Evolutionary conservation across 2,329 filamentous ascomycete species (phyloP).

Genomic region (Ceratocystis smalleyi): DNA sequence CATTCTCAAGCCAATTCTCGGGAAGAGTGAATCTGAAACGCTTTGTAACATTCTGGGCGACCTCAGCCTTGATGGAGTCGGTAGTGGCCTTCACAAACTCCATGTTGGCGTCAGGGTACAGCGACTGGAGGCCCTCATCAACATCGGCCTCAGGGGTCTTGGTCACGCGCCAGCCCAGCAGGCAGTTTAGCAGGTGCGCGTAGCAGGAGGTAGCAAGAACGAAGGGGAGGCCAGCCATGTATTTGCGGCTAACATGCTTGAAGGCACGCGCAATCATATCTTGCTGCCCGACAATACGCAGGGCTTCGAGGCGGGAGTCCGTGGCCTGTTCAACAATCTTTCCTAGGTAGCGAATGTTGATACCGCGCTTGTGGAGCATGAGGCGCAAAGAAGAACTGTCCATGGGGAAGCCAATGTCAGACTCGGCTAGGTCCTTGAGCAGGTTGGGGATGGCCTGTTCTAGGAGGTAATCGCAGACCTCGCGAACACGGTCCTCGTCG

Average conservation of each 20-base stretch:
- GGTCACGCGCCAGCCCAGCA: conserved; percentile 65
- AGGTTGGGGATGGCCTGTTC: conserved; percentile 70
- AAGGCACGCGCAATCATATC: conserved; percentile 94
- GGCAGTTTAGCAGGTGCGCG: conserved; percentile 82
- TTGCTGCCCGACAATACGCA: conserved; percentile 63
- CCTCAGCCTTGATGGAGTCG: conserved; percentile 49
- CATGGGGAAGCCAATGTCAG: conserved; percentile 95
- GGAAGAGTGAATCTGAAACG: conserved; percentile 66
- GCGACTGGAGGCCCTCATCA: conserved; percentile 53
- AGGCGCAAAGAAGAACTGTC: conserved; percentile 83
- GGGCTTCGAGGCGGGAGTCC: conserved; percentile 57
- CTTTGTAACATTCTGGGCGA: conserved; percentile 54
- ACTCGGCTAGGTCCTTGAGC: conserved; percentile 72
- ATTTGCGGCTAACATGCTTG: conserved; percentile 74
- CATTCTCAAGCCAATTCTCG: conserved; percentile 47
- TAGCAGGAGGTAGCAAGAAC: conserved; percentile 67
- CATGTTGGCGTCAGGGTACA: conserved; percentile 73
- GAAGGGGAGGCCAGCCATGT: conserved; percentile 64
- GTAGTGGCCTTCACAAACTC: conserved; percentile 68
- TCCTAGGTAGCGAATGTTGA: conserved; percentile 94
- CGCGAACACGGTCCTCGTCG: conserved; percentile 79
- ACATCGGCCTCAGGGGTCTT: conserved; percentile 61
- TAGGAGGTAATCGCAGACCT: conserved; percentile 64
- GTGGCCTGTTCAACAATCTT: conserved; percentile 53
- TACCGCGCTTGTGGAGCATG: conserved; percentile 87